Conservation (phyloP, 352 stramenopile genomes). For the Phytophthora ramorum region DNA sequence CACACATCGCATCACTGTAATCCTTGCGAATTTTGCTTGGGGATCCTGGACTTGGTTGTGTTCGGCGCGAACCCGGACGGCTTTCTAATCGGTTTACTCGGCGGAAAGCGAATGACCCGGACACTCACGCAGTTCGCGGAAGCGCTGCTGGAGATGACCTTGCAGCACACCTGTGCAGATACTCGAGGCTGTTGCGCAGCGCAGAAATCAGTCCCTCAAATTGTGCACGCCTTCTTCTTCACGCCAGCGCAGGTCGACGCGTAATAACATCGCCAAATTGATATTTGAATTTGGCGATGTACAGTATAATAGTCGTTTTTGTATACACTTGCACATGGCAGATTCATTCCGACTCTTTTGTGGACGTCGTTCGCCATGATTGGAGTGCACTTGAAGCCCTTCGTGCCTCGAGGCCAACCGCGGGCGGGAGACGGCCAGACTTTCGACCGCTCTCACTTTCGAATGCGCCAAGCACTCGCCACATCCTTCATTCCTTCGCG, state of each 20-base stretch:
- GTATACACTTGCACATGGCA: slow-evolving; percentile 11
- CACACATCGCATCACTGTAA: slow-evolving; percentile 21
- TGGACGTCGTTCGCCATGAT: slow-evolving; percentile 22
- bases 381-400: slow-evolving; percentile 19
- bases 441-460: slow-evolving; percentile 16
- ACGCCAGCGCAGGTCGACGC: slow-evolving; percentile 1
- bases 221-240: slow-evolving; percentile 43
- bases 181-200: slow-evolving; percentile 24
- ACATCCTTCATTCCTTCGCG: slow-evolving; percentile 18
- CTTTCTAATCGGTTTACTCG: slow-evolving; percentile 23
- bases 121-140: slow-evolving; percentile 26
- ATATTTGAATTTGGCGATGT: background rate
- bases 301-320: background rate
- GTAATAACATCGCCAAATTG: background rate
- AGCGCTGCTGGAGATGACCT: slow-evolving; percentile 16
- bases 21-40: slow-evolving; percentile 33
- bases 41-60: slow-evolving; percentile 33
- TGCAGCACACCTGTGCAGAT: slow-evolving; percentile 14
- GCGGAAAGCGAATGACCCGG: slow-evolving; percentile 16
- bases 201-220: slow-evolving; percentile 29
- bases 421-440: background rate
- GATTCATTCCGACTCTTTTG: slow-evolving; percentile 18
- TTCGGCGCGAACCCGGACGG: slow-evolving; percentile 36
- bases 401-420: slow-evolving; percentile 11
- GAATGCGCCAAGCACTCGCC: slow-evolving; percentile 28